phyloP scores from a whole-genome alignment of 805 yeast genomes.

The Myxozyma kluyveri region DNA sequence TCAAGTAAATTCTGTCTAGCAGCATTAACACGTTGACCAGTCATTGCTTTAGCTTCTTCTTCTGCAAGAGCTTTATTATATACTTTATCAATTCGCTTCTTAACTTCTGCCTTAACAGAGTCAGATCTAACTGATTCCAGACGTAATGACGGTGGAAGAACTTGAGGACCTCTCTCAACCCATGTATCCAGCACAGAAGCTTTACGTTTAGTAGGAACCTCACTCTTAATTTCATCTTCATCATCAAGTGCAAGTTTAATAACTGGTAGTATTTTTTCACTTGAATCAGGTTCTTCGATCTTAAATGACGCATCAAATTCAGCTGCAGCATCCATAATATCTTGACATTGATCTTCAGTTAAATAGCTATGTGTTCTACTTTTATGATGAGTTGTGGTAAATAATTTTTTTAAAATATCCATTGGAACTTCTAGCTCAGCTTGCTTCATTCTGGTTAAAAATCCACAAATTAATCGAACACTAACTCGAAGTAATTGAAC shows the following conservation, averaged over 20 bases:
- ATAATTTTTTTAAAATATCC: conserved; percentile 54
- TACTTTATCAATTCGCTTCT: conserved; percentile 6
- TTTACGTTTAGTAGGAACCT: neutral
- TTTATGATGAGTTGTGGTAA: conserved; percentile 38
- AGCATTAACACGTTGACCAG: conserved; percentile 15
- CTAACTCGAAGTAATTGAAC: conserved; percentile 68
- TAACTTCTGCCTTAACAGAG: conserved; percentile 4
- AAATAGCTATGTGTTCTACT: conserved; percentile 68
- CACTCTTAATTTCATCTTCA: neutral
- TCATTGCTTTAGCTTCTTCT: conserved; percentile 7
- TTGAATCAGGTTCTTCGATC: neutral
- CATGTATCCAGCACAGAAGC: conserved; percentile 14
- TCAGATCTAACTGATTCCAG: too few species aligned
- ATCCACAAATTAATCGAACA: conserved; percentile 63
- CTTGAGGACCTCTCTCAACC: conserved; percentile 9
- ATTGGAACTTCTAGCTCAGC: conserved; percentile 52
- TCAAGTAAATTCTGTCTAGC: conserved; percentile 29
- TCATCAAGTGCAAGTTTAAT: conserved; percentile 1
- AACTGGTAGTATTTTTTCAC: conserved; percentile 1
- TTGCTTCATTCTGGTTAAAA: conserved; percentile 62
- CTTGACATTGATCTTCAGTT: conserved; percentile 61
- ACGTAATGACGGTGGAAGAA: neutral
- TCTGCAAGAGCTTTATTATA: conserved; percentile 6
- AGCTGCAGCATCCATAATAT: conserved; percentile 44
- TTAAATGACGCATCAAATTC: neutral